phyloP scores from a whole-genome alignment of 2,329 filamentous ascomycete genomes.

The Fusarium aywerte region DNA sequence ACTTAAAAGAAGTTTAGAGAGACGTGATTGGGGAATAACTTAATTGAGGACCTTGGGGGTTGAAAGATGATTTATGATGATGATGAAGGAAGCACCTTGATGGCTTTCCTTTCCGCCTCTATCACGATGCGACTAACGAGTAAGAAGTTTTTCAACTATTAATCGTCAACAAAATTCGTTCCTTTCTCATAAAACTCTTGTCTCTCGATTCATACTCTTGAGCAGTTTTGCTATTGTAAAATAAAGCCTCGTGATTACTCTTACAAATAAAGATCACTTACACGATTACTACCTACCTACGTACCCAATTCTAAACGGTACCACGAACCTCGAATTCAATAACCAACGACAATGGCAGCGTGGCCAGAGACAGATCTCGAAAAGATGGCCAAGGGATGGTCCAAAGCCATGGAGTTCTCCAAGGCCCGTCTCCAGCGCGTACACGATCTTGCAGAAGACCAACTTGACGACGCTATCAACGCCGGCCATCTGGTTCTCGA shows the following conservation, averaged over 20 bases:
- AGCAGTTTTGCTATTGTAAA: background rate
- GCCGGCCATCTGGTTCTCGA: slow-evolving; percentile 53
- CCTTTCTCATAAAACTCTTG: background rate
- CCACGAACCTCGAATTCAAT: background rate
- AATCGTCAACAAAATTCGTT: background rate
- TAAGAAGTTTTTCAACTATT: background rate
- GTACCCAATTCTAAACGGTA: background rate
- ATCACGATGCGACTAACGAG: background rate
- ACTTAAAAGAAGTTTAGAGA: background rate
- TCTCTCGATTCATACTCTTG: background rate
- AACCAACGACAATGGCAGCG: slow-evolving; percentile 37
- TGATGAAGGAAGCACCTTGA: slow-evolving; percentile 33
- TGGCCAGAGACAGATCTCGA: slow-evolving; percentile 48
- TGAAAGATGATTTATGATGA: background rate
- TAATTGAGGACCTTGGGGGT: slow-evolving; percentile 15
- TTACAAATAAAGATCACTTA: slow-evolving; percentile 1
- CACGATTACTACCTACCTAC: background rate
- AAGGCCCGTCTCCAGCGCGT: slow-evolving; percentile 50
- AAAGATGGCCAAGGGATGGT: slow-evolving; percentile 53
- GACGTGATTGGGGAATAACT: slow-evolving; percentile 28
- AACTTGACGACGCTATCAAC: slow-evolving; percentile 49
- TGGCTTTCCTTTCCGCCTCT: slow-evolving; percentile 21
- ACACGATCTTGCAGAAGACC: slow-evolving; percentile 47
- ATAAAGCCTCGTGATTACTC: background rate
- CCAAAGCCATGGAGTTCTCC: slow-evolving; percentile 52